Evolutionary conservation across 441 rosid genomes (phyloP).

Genomic region (Populus hybrid): DNA sequence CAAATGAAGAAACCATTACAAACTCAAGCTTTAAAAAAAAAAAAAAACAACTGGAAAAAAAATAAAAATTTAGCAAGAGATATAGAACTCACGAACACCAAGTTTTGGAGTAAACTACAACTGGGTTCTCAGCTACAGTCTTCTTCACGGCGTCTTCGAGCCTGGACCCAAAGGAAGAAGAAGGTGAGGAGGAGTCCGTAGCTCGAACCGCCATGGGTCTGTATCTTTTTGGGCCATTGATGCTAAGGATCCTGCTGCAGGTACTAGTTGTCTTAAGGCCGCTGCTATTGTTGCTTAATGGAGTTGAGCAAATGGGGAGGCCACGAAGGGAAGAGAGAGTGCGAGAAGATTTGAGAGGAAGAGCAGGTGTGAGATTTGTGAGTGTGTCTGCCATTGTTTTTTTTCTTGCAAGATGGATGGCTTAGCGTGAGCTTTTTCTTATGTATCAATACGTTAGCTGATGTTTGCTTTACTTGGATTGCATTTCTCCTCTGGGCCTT

Average conservation of each 20-base stretch:
- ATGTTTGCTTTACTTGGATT: neutral
- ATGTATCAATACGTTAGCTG: neutral
- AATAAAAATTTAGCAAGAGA: neutral
- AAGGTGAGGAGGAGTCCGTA: constrained; percentile 36
- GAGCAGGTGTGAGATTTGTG: constrained; percentile 10
- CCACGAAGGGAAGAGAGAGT: constrained; percentile 6
- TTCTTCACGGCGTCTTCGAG: constrained; percentile 72
- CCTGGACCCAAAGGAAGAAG: constrained; percentile 76
- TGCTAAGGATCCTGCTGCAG: constrained; percentile 7
- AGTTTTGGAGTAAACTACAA: constrained; percentile 86
- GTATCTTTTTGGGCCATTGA: constrained; percentile 23
- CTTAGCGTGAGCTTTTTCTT: neutral
- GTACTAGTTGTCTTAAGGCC: neutral
- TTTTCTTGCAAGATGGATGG: neutral
- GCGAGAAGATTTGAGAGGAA: constrained; percentile 24
- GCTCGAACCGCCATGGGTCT: constrained; percentile 33
- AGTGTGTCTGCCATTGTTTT: constrained; percentile 33
- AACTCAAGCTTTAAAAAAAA: neutral
- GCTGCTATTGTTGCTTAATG: neutral
- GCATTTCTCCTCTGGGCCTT: neutral
- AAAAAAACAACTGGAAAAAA: neutral
- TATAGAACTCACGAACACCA: constrained; percentile 90
- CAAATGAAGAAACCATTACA: neutral
- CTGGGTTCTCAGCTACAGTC: constrained; percentile 67
- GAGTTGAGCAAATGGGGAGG: neutral